phyloP scores from a whole-genome alignment of 805 yeast species.

The Hanseniaspora guilliermondii region DNA sequence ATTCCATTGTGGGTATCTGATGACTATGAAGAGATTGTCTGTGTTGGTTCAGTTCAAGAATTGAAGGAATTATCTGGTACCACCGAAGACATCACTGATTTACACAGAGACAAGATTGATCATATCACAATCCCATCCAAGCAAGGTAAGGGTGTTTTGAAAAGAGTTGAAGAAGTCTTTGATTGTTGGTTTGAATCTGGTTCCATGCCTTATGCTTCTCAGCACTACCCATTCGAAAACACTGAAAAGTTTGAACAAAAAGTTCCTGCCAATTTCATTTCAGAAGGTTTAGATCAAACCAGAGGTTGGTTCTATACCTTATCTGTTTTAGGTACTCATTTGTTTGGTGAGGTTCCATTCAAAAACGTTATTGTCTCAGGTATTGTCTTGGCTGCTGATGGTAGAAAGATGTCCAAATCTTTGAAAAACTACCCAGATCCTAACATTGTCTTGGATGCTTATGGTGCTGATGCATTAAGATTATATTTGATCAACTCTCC shows the following conservation, averaged over 20 bases:
- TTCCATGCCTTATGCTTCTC: constrained; percentile 95
- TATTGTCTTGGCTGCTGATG: constrained; percentile 93
- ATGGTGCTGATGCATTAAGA: constrained; percentile 97
- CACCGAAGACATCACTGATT: constrained; percentile 62
- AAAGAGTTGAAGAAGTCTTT: constrained; percentile 91
- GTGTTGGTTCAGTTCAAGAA: constrained; percentile 84
- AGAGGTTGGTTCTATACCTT: constrained; percentile 99
- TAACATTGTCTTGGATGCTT: constrained; percentile 58
- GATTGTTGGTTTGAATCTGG: constrained; percentile 99
- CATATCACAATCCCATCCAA: constrained; percentile 85
- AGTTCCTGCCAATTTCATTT: constrained; percentile 95
- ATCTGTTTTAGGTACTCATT: constrained; percentile 87
- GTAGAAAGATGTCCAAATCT: constrained; percentile 98
- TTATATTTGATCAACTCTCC: constrained; percentile 94
- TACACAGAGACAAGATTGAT: constrained; percentile 91
- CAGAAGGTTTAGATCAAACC: constrained; percentile 98
- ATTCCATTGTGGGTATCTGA: constrained; percentile 96
- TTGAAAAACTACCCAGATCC: constrained; percentile 98
- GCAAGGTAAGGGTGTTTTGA: constrained; percentile 74
- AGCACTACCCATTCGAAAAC: constrained; percentile 92
- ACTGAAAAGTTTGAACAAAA: constrained; percentile 53
- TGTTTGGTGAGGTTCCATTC: constrained; percentile 86
- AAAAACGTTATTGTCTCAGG: constrained; percentile 92
- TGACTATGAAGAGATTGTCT: constrained; percentile 82
- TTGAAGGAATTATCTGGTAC: constrained; percentile 69